Percentiles rank a stretch among this genome's conserved stretches.
phyloP scores from a whole-genome alignment of 2,329 filamentous ascomycete species.

The Penicillium sp. region DNA sequence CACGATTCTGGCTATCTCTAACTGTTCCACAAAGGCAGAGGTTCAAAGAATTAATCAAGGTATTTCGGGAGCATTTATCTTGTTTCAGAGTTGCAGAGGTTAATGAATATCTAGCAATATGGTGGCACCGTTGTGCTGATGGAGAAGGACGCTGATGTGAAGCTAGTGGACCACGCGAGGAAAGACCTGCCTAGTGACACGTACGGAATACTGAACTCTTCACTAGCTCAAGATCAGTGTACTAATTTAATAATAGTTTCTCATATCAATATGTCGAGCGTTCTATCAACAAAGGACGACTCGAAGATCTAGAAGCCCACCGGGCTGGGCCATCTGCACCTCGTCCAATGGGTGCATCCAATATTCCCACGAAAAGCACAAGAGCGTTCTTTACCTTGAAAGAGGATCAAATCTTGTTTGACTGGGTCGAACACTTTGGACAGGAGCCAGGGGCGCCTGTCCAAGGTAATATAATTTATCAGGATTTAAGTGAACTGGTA shows the following conservation, averaged over 20 bases:
- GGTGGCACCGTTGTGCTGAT: slow-evolving; percentile 55
- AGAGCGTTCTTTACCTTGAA: slow-evolving; percentile 39
- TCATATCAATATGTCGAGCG: slow-evolving; percentile 60
- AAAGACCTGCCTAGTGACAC: slow-evolving; percentile 52
- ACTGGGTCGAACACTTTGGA: slow-evolving; percentile 44
- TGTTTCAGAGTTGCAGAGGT: not conserved
- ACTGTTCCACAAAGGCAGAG: slow-evolving; percentile 52
- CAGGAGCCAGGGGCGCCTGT: slow-evolving; percentile 32
- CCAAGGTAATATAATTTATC: slow-evolving; percentile 48
- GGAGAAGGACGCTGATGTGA: slow-evolving; percentile 58
- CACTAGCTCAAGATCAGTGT: not conserved
- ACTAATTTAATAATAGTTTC: slow-evolving; percentile 37
- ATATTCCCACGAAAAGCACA: slow-evolving; percentile 36
- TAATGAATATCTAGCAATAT: slow-evolving; percentile 43
- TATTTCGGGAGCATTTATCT: slow-evolving; percentile 18
- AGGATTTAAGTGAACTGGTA: slow-evolving; percentile 44
- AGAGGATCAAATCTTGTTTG: slow-evolving; percentile 48
- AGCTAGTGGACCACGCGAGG: slow-evolving; percentile 59
- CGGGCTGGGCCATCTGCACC: slow-evolving; percentile 46
- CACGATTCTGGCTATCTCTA: slow-evolving; percentile 59
- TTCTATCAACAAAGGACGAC: slow-evolving; percentile 50
- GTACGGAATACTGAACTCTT: slow-evolving; percentile 39
- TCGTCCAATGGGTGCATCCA: slow-evolving; percentile 47
- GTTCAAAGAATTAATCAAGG: slow-evolving; percentile 52
- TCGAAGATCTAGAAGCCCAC: slow-evolving; percentile 52